These are phyloP conservation scores for Hyaloscypha bicolor DNA, from an alignment of 495 filamentous ascomycete species.

Conservation along the genomic window DNA sequence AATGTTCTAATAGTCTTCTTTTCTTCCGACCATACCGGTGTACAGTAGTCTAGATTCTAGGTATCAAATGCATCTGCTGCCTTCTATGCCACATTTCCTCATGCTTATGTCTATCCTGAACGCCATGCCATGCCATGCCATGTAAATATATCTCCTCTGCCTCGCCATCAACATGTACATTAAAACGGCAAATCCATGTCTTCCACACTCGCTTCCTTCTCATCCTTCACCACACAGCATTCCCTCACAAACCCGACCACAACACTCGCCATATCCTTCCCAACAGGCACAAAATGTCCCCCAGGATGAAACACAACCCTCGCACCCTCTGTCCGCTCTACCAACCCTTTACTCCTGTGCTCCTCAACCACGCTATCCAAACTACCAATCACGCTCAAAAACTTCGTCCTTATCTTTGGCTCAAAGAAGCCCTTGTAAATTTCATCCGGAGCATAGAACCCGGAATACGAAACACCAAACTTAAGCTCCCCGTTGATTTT, in stretches of 20 bases:
- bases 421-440: slow-evolving; percentile 72
- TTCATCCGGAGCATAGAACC: slow-evolving; percentile 70
- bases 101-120: slow-evolving; percentile 12
- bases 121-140: slow-evolving; percentile 31
- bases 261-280: slow-evolving; percentile 75
- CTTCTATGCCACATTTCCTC: background rate
- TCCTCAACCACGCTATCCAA: slow-evolving; percentile 92
- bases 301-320: slow-evolving; percentile 83
- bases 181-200: slow-evolving; percentile 72
- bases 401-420: slow-evolving; percentile 73
- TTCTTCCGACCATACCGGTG: slow-evolving; percentile 28
- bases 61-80: slow-evolving; percentile 25
- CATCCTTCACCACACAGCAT: slow-evolving; percentile 44
- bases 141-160: background rate
- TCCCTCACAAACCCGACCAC: slow-evolving; percentile 75
- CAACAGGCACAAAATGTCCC: slow-evolving; percentile 87
- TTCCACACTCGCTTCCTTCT: slow-evolving; percentile 54
- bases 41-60: slow-evolving; percentile 36
- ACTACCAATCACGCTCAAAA: slow-evolving; percentile 80
- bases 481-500: slow-evolving; percentile 62
- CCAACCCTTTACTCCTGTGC: slow-evolving; percentile 61
- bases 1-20: slow-evolving; percentile 22
- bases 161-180: background rate
- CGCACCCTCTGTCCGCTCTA: slow-evolving; percentile 60
- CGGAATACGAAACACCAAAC: slow-evolving; percentile 79